These are phyloP conservation scores for Boletus rubroflammeus DNA, from an alignment of 768 basidiomycete genomes.

Conservation along the genomic window DNA sequence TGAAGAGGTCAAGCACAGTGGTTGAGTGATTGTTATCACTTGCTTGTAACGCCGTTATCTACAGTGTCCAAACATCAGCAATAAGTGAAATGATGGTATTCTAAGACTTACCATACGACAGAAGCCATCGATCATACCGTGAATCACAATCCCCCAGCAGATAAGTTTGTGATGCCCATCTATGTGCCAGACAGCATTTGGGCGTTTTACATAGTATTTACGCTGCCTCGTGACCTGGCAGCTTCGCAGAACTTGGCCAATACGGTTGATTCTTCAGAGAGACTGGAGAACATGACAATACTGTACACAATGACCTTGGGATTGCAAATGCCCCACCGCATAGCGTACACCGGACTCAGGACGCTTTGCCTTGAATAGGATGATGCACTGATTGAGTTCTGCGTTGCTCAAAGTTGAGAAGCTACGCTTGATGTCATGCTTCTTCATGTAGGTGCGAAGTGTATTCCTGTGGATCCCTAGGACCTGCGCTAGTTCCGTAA, in stretches of 20 bases:
- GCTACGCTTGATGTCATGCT: not conserved
- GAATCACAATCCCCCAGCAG: slow-evolving; percentile 28
- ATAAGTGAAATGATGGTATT: no score
- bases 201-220: slow-evolving; percentile 5
- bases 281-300: not conserved
- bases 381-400: no score
- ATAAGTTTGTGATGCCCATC: slow-evolving; percentile 31
- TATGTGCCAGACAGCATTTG: slow-evolving; percentile 18
- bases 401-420: slow-evolving; percentile 3
- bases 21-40: no score
- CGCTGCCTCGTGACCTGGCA: not conserved
- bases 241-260: not conserved
- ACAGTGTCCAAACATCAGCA: no score
- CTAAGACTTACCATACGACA: slow-evolving; percentile 16
- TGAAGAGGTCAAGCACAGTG: no score
- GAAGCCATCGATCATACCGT: slow-evolving; percentile 29
- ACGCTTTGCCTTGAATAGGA: no score
- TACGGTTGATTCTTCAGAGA: not conserved
- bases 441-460: slow-evolving; percentile 4
- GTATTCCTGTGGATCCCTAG: slow-evolving; percentile 11
- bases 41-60: no score
- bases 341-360: no score
- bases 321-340: no score
- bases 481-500: slow-evolving; percentile 5
- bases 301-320: no score